Evolutionary conservation across 768 basidiomycete genomes (phyloP), one percentile per base, ranked within the genome.

Genomic region (Naematelia encephala): DNA sequence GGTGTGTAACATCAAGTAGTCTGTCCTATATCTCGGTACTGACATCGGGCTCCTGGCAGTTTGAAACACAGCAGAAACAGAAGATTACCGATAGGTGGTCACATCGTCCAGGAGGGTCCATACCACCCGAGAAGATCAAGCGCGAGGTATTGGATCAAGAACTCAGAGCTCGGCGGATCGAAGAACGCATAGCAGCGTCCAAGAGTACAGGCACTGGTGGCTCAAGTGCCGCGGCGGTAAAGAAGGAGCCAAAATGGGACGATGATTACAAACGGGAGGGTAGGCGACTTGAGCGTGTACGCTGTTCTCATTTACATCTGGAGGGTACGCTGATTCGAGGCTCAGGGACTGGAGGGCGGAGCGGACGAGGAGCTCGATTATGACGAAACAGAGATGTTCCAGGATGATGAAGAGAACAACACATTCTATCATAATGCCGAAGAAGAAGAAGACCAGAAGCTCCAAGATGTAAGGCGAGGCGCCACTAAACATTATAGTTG

Each of bases 401-500:
- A 70, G 46, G 72, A 73, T 59, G 72, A 73, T 47, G 72, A 73
- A 27, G 72, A 73, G 52, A 57, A 59, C 56, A 70, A 70, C 49
- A 68, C 66, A 1, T 70, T 73, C 63, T 67, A 73, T 27, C 60
- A 67, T 2, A 61, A 73, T 50, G 65, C 51, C 25, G 65, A 73
- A 5, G 72, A 73, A 50, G 72, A 70, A 34, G 72, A 68, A 26
- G 67, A 67, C 27, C 67, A 67, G 3, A 69, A 66, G 53, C 49
- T 57, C 16, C 61, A 62, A 46, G 68, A 69, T 50, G 68, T 68
- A 45, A 50, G 60, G 54, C 34, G 8, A 39, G 8, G 16, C 16
- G 8, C n/a, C 27, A 28, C 19, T 34, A 27, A 10, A 4, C 28
- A 26, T 3, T 11, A 29, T 13, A 10, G 1, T 19, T 28, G 22